Base-by-base conservation (phyloP, 768 basidiomycete genomes). In the Thelephora aurantiotincta region DNA sequence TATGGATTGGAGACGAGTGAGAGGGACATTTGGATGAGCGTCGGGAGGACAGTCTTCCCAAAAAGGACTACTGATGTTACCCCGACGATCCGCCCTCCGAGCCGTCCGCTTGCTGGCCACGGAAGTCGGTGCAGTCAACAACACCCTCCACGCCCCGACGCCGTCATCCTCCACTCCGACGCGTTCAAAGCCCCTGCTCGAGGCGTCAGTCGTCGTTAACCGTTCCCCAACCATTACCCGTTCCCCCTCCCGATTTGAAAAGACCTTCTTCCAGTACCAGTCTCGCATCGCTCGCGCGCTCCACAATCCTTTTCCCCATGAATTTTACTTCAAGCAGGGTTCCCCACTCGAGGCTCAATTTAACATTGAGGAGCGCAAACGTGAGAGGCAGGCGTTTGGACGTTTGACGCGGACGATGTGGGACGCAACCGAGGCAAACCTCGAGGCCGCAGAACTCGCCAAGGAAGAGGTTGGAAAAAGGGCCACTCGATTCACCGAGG, bases 241-340 rank as follows among this genome's bases (percentile, higher is more conserved):
- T 43, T 73, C 80, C 0, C 82, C 80, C 0, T 78, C 77, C 0
- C 65, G 72, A 1, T 84, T 94, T 56, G 88, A 93, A 64, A 67
- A 70, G 54, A 79, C 87, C 11, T 92, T 85, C 64, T 82, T 86
- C 63, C 70, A 74, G 46, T 93, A 94, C 71, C 85, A 90, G 60
- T 70, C 76, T 7, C 80, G 87, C 37, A 75, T 97, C 58, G 76
- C 80, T 57, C 82, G 87, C 54, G 82, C 91, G 2, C 67, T 97
- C 43, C 82, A 83, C 60, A 88, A 89, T 55, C 92, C 92, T 0
- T 81, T 90, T 61, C 87, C 92, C 14, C 70, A 77, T 49, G 81
- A 91, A 43, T 90, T 94, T 65, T 97, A 93, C 68, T 94, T 94
- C 73, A 91, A 91, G 65, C 80, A 80, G 44, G 92, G 92, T 7